Base-by-base conservation (phyloP, 1,284 basidiomycete genomes). In the Melampsora americana region DNA sequence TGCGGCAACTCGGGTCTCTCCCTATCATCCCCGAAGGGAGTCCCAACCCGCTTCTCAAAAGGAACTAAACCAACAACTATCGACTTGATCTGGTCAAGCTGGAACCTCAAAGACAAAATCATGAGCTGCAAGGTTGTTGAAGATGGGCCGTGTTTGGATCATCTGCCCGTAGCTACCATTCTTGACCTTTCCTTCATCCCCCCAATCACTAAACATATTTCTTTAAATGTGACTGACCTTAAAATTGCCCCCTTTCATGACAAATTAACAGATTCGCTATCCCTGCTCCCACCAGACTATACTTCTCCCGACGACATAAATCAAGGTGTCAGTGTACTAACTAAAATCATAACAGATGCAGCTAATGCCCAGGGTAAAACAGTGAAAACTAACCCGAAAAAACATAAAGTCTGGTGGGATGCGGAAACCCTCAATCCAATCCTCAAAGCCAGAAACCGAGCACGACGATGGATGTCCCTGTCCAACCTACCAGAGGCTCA, bases 91-190 rank as follows among this genome's bases (percentile, higher is more conserved):
- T 70, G 68, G 68, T 18, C 26, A 4, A 70, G 61, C 68, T 18
- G 12, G 28, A 61, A 16, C 35, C 32, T 28, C 20, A 23, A 44
- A 26, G 14, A n/a, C 12, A 3, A 23, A 56, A 39, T 59, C 11
- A 61, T 11, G 14, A 6, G 5, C 12, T 59, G 35, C 32, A 26
- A 5, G 2, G 50, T 69, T 16, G 30, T 3, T 26, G 23, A 39
- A 23, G 30, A 70, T 44, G 61, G 61, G 26, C 68, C 59, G n/a
- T 20, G 32, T 12, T 70, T 59, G 3, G 68, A 70, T n/a, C 68
- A 70, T 39, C 68, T 60, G 35, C 68, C 68, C 23, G 61, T 70
- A 20, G n/a, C 46, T n/a, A 50, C 66, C 30, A 18, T n/a, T n/a
- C n/a, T n/a, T n/a, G n/a, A n/a, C n/a, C n/a, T n/a, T n/a, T n/a